Percentiles rank a stretch among this genome's conserved stretches.
phyloP scores from a whole-genome alignment of 371 early-diverging fungal species.

The Apophysomyces ossiformis region DNA sequence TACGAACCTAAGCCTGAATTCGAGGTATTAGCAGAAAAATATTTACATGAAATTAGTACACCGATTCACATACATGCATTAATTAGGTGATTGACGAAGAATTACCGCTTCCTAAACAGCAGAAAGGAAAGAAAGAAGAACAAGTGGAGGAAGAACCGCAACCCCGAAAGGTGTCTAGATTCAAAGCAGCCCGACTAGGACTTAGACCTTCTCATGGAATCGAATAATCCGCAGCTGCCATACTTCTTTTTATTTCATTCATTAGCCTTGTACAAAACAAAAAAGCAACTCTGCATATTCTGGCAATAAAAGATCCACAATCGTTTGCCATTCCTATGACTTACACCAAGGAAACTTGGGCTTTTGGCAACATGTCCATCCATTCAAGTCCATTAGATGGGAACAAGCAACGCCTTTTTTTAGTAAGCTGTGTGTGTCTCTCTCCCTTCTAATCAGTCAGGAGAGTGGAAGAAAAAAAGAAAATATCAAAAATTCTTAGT shows the following conservation, averaged over 20 bases:
- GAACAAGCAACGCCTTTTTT: too few relatives aligned
- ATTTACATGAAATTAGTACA: neutral
- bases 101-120: conserved; percentile 37
- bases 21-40: conserved; percentile 29
- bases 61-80: neutral
- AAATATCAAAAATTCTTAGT: too few relatives aligned
- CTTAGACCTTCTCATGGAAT: neutral
- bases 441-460: too few relatives aligned
- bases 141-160: conserved; percentile 23
- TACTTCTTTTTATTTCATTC: neutral
- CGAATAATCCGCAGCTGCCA: neutral
- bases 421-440: too few relatives aligned
- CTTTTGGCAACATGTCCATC: too few relatives aligned
- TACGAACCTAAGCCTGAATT: conserved; percentile 49
- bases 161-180: conserved; percentile 49
- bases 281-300: too few relatives aligned
- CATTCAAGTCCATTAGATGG: too few relatives aligned
- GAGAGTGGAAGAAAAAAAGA: too few relatives aligned
- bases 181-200: conserved; percentile 50
- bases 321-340: too few relatives aligned
- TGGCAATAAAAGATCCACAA: too few relatives aligned
- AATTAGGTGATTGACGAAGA: conserved; percentile 48
- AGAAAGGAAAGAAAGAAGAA: conserved; percentile 11
- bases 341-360: too few relatives aligned
- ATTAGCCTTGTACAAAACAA: neutral